These are phyloP conservation scores for Colletotrichum acutatum DNA, from an alignment of 2,329 filamentous ascomycete genomes.

Conservation along the genomic window DNA sequence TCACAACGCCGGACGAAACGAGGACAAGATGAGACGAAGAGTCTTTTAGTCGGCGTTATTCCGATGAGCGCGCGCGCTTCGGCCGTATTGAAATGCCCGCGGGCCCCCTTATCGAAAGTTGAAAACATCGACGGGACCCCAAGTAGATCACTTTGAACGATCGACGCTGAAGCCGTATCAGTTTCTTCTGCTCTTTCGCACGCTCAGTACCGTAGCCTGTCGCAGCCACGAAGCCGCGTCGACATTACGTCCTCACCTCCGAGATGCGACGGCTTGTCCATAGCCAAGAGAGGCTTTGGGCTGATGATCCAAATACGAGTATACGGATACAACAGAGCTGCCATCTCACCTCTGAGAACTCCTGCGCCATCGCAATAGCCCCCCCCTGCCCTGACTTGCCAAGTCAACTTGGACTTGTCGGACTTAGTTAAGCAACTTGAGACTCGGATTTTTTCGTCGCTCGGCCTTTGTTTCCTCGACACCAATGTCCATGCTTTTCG, in stretches of 20 bases:
- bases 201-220: background rate
- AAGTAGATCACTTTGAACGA: background rate
- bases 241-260: background rate
- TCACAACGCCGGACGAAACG: background rate
- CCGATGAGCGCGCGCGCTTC: background rate
- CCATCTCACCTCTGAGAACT: background rate
- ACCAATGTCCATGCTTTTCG: background rate
- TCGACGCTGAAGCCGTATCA: background rate
- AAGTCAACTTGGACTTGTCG: background rate
- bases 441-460: background rate
- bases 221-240: background rate
- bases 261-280: background rate
- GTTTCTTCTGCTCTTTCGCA: background rate
- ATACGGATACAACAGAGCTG: background rate
- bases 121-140: background rate
- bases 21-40: conserved; percentile 7
- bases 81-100: background rate
- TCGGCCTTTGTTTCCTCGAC: conserved; percentile 13
- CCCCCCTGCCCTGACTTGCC: background rate
- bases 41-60: conserved; percentile 14
- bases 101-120: background rate
- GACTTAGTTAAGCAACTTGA: background rate
- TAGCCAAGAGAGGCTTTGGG: background rate
- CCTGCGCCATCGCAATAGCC: conserved; percentile 10
- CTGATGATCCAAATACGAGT: background rate